A percentile compares a stretch with the other conserved stretches of the same genome.
These are phyloP conservation scores for Apiotrichum domesticum DNA, from an alignment of 1,284 basidiomycete genomes.

Conservation along the genomic window DNA sequence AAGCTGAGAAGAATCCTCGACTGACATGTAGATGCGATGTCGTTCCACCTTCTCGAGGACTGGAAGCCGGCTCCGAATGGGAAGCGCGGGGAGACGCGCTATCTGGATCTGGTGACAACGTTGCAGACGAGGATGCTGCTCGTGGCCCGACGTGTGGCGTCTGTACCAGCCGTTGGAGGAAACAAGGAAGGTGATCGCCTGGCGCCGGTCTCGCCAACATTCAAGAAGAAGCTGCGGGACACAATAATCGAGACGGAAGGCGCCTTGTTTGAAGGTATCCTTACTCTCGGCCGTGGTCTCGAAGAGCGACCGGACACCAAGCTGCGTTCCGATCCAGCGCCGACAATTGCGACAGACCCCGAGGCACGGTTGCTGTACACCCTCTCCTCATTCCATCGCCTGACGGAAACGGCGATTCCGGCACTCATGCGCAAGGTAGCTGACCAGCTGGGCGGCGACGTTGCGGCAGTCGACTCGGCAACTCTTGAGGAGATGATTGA, in stretches of 20 bases:
- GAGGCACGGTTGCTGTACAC: conserved; percentile 83
- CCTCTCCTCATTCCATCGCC: conserved; percentile 78
- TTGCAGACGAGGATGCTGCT: conserved; percentile 80
- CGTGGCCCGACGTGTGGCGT: conserved; percentile 54
- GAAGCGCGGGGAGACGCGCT: conserved; percentile 48
- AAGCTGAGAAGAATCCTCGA: not conserved
- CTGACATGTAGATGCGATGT: conserved; percentile 59
- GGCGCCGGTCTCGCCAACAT: conserved; percentile 32
- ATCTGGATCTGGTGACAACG: conserved; percentile 66
- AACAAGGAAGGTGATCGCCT: not conserved
- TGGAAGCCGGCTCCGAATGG: conserved; percentile 59
- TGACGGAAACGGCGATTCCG: conserved; percentile 66
- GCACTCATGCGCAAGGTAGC: conserved; percentile 75
- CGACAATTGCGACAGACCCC: conserved; percentile 46
- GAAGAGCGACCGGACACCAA: not conserved
- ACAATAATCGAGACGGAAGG: conserved; percentile 84
- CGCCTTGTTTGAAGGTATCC: conserved; percentile 81
- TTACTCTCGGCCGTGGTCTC: conserved; percentile 58
- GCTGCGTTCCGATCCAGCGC: not conserved
- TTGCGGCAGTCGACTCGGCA: conserved; percentile 70
- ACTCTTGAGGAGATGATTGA: conserved; percentile 59
- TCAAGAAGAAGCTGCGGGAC: conserved; percentile 65
- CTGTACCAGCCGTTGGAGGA: not conserved
- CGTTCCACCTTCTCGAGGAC: conserved; percentile 78
- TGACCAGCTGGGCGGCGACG: conserved; percentile 65